Percentiles rank a stretch among this genome's conserved stretches.
Conservation (phyloP, 805 yeast genomes). For the Candida morakotiae region DNA sequence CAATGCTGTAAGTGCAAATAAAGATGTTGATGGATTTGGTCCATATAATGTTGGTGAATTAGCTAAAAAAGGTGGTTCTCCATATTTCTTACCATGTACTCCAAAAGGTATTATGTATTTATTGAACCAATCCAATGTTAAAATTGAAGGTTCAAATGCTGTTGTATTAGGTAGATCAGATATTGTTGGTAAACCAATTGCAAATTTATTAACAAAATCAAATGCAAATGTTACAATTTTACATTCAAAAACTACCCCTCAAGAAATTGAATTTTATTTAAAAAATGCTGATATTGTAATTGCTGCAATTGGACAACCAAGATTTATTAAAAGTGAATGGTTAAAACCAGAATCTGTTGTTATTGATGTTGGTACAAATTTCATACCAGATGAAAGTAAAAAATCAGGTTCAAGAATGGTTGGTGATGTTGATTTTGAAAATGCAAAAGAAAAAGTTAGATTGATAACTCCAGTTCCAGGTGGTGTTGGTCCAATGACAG, state of each 20-base stretch:
- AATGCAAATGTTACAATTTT: constrained; percentile 75
- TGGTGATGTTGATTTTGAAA: constrained; percentile 71
- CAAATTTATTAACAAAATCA: constrained; percentile 62
- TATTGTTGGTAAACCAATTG: constrained; percentile 80
- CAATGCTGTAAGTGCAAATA: constrained; percentile 57
- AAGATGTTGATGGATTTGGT: constrained; percentile 84
- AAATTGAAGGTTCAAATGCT: constrained; percentile 64
- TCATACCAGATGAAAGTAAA: constrained; percentile 58
- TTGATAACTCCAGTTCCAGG: constrained; percentile 87
- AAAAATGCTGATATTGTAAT: constrained; percentile 70
- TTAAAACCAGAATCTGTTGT: constrained; percentile 63
- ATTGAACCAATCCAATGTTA: constrained; percentile 52
- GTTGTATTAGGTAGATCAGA: constrained; percentile 84
- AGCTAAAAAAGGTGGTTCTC: constrained; percentile 67
- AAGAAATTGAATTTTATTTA: constrained; percentile 44
- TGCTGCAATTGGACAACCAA: constrained; percentile 72
- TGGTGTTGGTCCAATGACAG: constrained; percentile 92
- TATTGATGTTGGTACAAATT: constrained; percentile 83
- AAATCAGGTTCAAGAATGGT: constrained; percentile 70
- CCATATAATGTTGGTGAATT: constrained; percentile 75
- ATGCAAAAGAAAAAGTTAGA: constrained; percentile 52
- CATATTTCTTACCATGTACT: constrained; percentile 75
- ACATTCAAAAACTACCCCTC: constrained; percentile 60
- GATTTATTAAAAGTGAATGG: constrained; percentile 73
- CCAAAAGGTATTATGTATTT: constrained; percentile 76